These are phyloP conservation scores for Penicillium sumatraense DNA, from an alignment of 2,329 filamentous ascomycete genomes.

Conservation along the genomic window DNA sequence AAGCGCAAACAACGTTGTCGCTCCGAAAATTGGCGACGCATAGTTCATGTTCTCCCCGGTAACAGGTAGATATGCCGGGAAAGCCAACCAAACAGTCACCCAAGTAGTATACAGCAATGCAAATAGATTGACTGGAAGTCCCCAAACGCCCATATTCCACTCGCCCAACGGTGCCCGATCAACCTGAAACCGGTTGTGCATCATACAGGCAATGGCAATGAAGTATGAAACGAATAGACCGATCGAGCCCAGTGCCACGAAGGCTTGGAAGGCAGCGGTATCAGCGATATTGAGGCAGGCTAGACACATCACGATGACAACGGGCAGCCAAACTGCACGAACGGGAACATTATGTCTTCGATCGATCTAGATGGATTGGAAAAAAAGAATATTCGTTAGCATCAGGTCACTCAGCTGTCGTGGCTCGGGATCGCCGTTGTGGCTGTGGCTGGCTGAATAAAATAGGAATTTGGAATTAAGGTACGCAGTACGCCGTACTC, in stretches of 20 bases:
- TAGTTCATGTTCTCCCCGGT: constrained; percentile 46
- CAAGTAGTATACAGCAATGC: constrained; percentile 39
- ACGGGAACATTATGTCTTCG: constrained; percentile 34
- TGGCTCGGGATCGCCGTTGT: too few relatives aligned
- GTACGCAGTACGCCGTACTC: too few relatives aligned
- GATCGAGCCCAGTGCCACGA: constrained; percentile 44
- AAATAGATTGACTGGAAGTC: constrained; percentile 38
- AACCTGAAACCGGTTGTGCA: constrained; percentile 36
- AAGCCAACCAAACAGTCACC: constrained; percentile 39
- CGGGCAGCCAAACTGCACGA: constrained; percentile 42
- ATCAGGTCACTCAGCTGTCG: neutral
- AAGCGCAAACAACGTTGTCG: constrained; percentile 5
- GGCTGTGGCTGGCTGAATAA: neutral
- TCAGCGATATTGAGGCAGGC: constrained; percentile 47
- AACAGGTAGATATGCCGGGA: constrained; percentile 40
- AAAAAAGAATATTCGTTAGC: neutral
- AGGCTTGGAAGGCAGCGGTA: constrained; percentile 44
- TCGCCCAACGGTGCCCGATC: constrained; percentile 28
- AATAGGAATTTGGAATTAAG: too few relatives aligned
- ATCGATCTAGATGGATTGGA: neutral
- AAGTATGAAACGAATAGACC: constrained; percentile 47
- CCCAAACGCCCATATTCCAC: constrained; percentile 35
- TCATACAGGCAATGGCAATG: constrained; percentile 43
- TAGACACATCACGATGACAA: constrained; percentile 37
- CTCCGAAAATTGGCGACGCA: constrained; percentile 37